Evolutionary conservation across 1,284 basidiomycete genomes (phyloP), one percentile per base, ranked within the genome.

Genomic region (Ceratobasidium sp.): DNA sequence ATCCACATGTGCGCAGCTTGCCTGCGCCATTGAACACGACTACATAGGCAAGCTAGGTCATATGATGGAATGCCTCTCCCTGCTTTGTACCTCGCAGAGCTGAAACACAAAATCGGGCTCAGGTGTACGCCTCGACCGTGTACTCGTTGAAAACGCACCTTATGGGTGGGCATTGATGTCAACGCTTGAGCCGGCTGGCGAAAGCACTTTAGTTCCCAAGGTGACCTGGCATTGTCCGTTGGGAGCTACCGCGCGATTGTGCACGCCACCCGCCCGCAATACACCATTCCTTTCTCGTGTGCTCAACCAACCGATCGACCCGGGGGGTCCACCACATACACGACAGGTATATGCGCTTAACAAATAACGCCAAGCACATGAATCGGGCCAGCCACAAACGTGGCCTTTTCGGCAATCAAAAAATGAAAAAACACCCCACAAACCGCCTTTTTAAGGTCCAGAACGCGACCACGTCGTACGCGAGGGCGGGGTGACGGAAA

Each of bases 341-440:
- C 28, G 33, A 30, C 14, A 23, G 38, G n/a, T 67, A 67, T 67
- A 67, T 67, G 63, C 63, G 63, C 49, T 38, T 18, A 16, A 42
- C 63, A 53, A 40, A 53, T n/a, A 40, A 21, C 49, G 7, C n/a
- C 58, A 54, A 54, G 12, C 63, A 38, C 8, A 5, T 16, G 46
- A 49, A 11, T 12, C 36, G 40, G 33, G 21, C 36, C 30, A 56
- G 66, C 38, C 54, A 53, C 53, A 59, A 69, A 58, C 42, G 42
- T 59, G 40, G 40, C 42, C 54, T 16, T 58, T 38, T 67, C 66
- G 66, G 66, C 66, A 69, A 69, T 69, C 53, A 69, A 54, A 3
- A 38, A 12, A 54, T 30, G 53, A 2, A 33, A 51, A 49, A 49
- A 42, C 56, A 44, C 63, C 63, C 63, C 63, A 28, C 63, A 67